Base-by-base conservation (phyloP, 345 rosid species). In the Bruguiera gymnorhiza region DNA sequence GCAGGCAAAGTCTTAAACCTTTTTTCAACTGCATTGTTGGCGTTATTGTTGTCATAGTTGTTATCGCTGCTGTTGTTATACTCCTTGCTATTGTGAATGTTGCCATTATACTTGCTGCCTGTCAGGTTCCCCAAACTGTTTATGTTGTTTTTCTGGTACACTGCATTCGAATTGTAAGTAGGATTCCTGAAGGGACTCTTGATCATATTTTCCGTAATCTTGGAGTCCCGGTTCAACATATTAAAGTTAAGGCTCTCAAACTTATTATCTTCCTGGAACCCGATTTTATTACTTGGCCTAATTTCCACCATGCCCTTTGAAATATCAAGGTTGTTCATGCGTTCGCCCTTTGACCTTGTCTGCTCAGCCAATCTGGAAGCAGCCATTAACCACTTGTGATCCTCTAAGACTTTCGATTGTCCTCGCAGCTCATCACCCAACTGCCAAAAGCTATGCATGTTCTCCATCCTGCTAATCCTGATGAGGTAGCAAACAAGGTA, bases 401-500 rank as follows among this genome's bases (percentile, higher is more conserved):
- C 99, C 82, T 95, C 97, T 3, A 92, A 65, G 39, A 77, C 89
- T 84, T 84, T 90, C 3, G 89, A 79, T 70, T 89, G 99, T 65
- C 97, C 97, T 70, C 99, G 87, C 19, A 95, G 92, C 79, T 95
- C 97, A 76, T 95, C 99, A 20, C 97, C 99, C 75, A 95, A 69
- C 68, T 92, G 93, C 97, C 99, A 95, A 80, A 86, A 92, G 86
- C 90, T 90, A 30, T 76, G 79, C 79, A 85, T 70, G 75, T 11
- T 81, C 63, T 84, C 91, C 86, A 84, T 89, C 75, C 81, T 80
- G 77, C 83, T 66, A 76, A 71, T 58, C 77, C 70, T 71, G 66
- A 39, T 36, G 24, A 37, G 56, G 65, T 36, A 50, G 18, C 36
- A 60, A 31, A 66, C n/a, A 57, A n/a, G 50, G 57, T 16, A 71